These are phyloP conservation scores for Corymbia calophylla DNA, from an alignment of 441 rosid genomes.

Conservation along the genomic window DNA sequence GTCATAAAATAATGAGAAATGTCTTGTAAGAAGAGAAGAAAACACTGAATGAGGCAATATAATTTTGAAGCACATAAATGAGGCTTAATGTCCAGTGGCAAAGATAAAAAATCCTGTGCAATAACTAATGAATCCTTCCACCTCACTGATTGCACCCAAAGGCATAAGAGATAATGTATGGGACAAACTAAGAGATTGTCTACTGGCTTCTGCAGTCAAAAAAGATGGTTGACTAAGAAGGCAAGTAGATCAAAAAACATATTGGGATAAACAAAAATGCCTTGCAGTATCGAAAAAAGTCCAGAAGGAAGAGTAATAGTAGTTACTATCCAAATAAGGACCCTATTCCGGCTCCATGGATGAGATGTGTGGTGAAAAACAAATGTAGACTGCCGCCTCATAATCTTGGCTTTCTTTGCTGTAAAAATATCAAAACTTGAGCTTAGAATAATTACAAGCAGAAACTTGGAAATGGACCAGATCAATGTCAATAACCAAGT, in stretches of 20 bases:
- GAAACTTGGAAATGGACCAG: not conserved
- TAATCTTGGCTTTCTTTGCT: slow-evolving; percentile 66
- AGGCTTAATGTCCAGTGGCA: not conserved
- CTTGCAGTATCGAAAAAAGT: not conserved
- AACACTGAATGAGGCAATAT: not conserved
- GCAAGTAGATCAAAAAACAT: not conserved
- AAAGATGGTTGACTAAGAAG: not conserved
- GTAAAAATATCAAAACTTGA: slow-evolving; percentile 4
- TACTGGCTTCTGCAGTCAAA: not conserved
- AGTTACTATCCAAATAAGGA: slow-evolving; percentile 93
- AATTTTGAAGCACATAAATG: not conserved
- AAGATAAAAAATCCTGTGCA: not conserved
- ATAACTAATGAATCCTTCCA: not conserved
- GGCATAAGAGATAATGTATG: not conserved
- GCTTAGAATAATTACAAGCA: not conserved
- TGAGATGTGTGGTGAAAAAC: slow-evolving; percentile 92
- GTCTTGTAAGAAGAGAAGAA: not conserved
- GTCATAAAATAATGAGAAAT: not conserved
- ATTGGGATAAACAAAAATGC: not conserved
- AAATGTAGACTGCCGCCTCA: slow-evolving; percentile 78
- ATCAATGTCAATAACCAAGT: not conserved
- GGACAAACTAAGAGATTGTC: not conserved
- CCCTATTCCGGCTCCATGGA: slow-evolving; percentile 88
- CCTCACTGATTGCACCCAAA: not conserved
- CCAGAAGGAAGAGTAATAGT: slow-evolving; percentile 11